phyloP scores from a whole-genome alignment of 257 asterid genomes.

The Gentiana straminea region DNA sequence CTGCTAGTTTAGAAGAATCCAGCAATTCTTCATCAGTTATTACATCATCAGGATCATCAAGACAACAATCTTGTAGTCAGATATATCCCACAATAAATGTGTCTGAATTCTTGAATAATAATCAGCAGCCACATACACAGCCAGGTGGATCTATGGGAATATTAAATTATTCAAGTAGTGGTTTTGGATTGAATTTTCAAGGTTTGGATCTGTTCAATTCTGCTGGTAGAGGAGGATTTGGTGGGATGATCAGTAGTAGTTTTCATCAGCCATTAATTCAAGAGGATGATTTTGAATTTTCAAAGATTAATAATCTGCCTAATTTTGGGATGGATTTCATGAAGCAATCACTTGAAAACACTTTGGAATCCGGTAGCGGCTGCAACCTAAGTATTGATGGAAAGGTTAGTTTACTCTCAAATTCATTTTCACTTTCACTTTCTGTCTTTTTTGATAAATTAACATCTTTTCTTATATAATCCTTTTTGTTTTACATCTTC shows the following conservation, averaged over 20 bases:
- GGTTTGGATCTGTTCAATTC: conserved; percentile 66
- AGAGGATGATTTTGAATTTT: conserved; percentile 26
- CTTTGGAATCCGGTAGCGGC: conserved; percentile 17
- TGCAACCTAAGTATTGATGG: conserved; percentile 27
- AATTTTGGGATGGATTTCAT: conserved; percentile 31
- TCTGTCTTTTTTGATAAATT: not conserved
- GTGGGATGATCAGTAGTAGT: not conserved
- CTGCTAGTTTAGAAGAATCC: conserved; percentile 14
- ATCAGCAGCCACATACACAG: conserved; percentile 9
- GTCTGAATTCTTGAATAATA: conserved; percentile 17
- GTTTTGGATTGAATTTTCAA: conserved; percentile 45
- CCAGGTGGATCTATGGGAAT: not conserved
- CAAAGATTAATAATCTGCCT: conserved; percentile 13
- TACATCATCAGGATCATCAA: conserved; percentile 7
- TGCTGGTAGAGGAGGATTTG: conserved; percentile 30
- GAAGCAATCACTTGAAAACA: conserved; percentile 31
- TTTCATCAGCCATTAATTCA: conserved; percentile 12
- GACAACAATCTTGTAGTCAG: conserved; percentile 29
- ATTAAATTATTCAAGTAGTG: conserved; percentile 8
- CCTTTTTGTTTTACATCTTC: not conserved
- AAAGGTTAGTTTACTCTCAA: no score
- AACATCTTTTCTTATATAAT: not conserved
- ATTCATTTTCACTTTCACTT: not conserved
- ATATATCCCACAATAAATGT: conserved; percentile 43
- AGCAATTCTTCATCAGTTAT: conserved; percentile 8